Conservation (phyloP, 371 early-diverging fungal genomes). For the Vairimorpha ceranae region DNA sequence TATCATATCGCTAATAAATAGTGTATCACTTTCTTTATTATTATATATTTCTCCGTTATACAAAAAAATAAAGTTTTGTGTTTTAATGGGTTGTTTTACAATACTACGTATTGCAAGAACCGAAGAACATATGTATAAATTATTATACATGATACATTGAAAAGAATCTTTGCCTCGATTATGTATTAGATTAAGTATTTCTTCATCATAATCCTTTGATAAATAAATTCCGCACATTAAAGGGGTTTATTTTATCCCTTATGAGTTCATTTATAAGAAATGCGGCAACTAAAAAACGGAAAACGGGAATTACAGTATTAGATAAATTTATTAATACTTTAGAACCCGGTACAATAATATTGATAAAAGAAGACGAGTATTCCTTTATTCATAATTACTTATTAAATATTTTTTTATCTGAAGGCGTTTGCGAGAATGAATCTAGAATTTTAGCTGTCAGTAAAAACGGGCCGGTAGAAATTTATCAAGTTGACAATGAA, state of each 20-base stretch:
- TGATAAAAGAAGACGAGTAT: slow-evolving; percentile 31
- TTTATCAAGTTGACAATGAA: background rate
- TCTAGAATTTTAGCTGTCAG: background rate
- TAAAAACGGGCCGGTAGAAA: background rate
- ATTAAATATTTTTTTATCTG: slow-evolving; percentile 27
- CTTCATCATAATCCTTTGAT: slow-evolving; percentile 7
- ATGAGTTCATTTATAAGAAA: slow-evolving; percentile 33
- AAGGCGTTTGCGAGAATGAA: slow-evolving; percentile 16
- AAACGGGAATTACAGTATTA: slow-evolving; percentile 2
- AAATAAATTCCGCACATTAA: slow-evolving; percentile 33
- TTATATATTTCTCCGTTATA: slow-evolving; percentile 56
- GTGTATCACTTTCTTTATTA: slow-evolving; percentile 37
- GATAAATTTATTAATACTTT: slow-evolving; percentile 1
- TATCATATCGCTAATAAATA: slow-evolving; percentile 23
- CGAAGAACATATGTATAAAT: background rate
- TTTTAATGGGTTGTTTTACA: slow-evolving; percentile 33
- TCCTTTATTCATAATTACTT: slow-evolving; percentile 13
- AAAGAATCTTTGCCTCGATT: slow-evolving; percentile 20
- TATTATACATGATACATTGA: background rate
- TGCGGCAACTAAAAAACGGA: background rate
- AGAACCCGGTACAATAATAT: slow-evolving; percentile 6
- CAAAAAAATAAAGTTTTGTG: slow-evolving; percentile 14
- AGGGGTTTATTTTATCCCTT: background rate
- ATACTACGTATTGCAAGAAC: slow-evolving; percentile 31
- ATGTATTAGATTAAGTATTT: background rate